Evolutionary conservation across 345 rosid genomes (phyloP).

Genomic region (Sisymbrium altissimum): DNA sequence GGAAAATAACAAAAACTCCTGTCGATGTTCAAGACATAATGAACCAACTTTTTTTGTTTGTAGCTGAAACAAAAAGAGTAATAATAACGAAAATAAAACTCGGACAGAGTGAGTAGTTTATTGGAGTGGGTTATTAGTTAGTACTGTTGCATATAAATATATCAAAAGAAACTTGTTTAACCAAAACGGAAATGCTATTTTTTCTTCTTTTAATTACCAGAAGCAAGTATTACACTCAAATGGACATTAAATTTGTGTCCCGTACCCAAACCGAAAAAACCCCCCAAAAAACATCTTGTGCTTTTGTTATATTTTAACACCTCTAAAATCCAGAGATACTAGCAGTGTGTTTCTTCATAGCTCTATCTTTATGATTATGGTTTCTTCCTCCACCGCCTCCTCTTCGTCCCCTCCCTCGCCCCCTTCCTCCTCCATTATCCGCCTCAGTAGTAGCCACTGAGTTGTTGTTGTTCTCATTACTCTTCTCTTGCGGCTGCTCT

Average conservation of each 20-base stretch:
- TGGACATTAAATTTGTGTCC: not conserved
- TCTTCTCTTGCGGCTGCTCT: conserved; percentile 18
- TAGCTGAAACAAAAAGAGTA: too few species aligned
- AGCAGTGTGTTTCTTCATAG: conserved; percentile 68
- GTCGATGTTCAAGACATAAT: too few species aligned
- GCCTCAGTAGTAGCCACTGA: conserved; percentile 34
- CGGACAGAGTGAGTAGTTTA: too few species aligned
- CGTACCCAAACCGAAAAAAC: not conserved
- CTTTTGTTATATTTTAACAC: not conserved
- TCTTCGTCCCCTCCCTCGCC: conserved; percentile 60
- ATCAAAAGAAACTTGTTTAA: too few species aligned
- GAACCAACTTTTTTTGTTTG: too few species aligned
- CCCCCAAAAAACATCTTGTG: not conserved
- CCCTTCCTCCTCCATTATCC: conserved; percentile 45
- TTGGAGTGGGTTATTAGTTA: too few species aligned
- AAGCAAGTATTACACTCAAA: too few species aligned
- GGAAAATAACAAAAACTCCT: too few species aligned
- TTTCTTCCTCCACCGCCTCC: conserved; percentile 62
- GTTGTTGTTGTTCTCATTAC: conserved; percentile 15
- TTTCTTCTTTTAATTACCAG: too few species aligned
- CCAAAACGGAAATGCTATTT: too few species aligned
- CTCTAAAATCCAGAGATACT: conserved; percentile 60
- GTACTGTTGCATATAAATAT: too few species aligned
- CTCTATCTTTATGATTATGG: conserved; percentile 59
- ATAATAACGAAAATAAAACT: too few species aligned